Evolutionary conservation across 768 basidiomycete genomes (phyloP), one percentile per base, ranked within the genome.

Genomic region (Auriscalpium orientale): DNA sequence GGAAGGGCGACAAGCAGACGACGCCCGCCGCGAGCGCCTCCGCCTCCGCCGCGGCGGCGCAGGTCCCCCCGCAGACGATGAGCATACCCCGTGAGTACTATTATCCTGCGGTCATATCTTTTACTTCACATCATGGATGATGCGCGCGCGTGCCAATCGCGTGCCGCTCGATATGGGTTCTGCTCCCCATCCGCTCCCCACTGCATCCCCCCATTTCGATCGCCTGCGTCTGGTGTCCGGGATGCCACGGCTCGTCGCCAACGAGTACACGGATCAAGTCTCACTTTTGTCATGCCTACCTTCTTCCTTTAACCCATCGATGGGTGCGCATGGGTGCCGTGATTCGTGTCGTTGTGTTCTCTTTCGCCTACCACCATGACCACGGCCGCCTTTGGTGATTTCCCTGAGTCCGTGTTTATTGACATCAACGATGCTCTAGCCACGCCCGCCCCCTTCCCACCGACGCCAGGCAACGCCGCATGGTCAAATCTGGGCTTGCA

Each of bases 401-500:
- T 28, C 64, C 46, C 35, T 4, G 10, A 15, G 8, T 22, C 11
- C n/a, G 15, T 28, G 47, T 21, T 9, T 48, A 16, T 28, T 48
- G 47, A 48, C 21, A n/a, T 13, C 6, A 8, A 16, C 49, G 10
- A 16, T n/a, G 15, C 46, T 16, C 35, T 16, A 28, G 35, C 51
- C n/a, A 35, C 51, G 8, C 37, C 51, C 37, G 20, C 15, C 56
- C 63, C 33, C 21, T 60, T 16, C 16, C 16, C 64, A 18, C 61
- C 74, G 3, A 64, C 73, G 15, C 46, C 67, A 15, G 62, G 77
- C 5, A 71, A 67, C 44, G 68, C 81, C 22, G 64, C 76, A 21
- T 86, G 84, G 83, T 74, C 84, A 7, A 64, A 66, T 20, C 73
- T 85, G 71, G 71, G 73, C 22, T 68, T 76, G 0, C 71, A 67